Evolutionary conservation across 768 basidiomycete genomes (phyloP).

Genomic region (Mycena epipterygia): DNA sequence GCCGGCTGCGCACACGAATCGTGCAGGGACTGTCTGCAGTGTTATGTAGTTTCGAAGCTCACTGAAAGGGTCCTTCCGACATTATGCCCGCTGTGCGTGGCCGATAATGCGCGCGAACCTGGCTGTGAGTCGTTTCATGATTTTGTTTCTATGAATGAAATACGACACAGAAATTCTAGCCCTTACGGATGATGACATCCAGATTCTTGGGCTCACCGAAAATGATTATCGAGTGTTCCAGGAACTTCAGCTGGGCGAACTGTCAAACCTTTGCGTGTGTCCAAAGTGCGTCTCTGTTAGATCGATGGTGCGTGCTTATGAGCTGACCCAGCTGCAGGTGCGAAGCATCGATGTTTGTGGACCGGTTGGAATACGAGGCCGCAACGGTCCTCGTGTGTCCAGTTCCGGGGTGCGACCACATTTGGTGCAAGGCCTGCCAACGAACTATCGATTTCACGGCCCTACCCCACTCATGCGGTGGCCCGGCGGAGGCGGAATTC

Average conservation of each 20-base stretch:
- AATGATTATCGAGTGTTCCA: conserved; percentile 53
- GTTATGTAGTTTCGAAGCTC: conserved; percentile 58
- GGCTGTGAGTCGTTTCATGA: conserved; percentile 20
- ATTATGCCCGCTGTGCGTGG: conserved; percentile 67
- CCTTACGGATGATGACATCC: conserved; percentile 53
- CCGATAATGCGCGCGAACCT: conserved; percentile 48
- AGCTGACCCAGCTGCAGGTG: conserved; percentile 54
- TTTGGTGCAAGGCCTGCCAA: conserved; percentile 74
- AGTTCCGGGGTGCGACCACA: conserved; percentile 56
- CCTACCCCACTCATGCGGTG: conserved; percentile 68
- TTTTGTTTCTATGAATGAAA: conserved; percentile 44
- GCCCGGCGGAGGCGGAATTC: conserved; percentile 64
- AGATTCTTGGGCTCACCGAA: conserved; percentile 59
- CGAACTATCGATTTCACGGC: conserved; percentile 53
- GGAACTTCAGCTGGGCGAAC: conserved; percentile 59
- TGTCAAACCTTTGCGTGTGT: conserved; percentile 61
- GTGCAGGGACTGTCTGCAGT: conserved; percentile 65
- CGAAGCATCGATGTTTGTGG: conserved; percentile 61
- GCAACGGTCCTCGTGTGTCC: conserved; percentile 62
- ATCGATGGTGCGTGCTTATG: not conserved
- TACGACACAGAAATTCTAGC: conserved; percentile 45
- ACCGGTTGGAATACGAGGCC: conserved; percentile 58
- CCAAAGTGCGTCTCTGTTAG: conserved; percentile 56
- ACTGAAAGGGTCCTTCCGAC: conserved; percentile 70
- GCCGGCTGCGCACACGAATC: conserved; percentile 61